These are phyloP conservation scores for Dorcoceras hygrometricum DNA, from an alignment of 257 asterid species.

Conservation along the genomic window DNA sequence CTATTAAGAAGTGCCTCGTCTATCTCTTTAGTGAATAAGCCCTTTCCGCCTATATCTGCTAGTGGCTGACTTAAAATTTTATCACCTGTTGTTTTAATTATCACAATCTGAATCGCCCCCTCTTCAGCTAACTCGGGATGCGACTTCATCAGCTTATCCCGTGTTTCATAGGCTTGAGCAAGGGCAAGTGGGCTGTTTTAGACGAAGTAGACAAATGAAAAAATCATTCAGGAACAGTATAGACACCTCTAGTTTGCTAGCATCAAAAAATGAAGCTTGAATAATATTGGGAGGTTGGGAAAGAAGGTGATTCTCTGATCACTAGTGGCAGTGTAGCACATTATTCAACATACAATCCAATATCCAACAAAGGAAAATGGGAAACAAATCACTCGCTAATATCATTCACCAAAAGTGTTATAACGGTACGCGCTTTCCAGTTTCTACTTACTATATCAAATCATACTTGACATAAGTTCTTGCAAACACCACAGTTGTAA, in stretches of 20 bases:
- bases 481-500: too few relatives aligned
- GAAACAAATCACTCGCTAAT: background rate
- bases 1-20: conserved; percentile 89
- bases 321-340: background rate
- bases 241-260: background rate
- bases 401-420: conserved; percentile 17
- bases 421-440: conserved; percentile 11
- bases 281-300: too few relatives aligned
- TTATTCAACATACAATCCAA: background rate
- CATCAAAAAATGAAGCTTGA: background rate
- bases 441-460: too few relatives aligned
- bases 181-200: conserved; percentile 96
- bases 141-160: conserved; percentile 60
- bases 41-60: conserved; percentile 99
- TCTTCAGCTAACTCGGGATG: conserved; percentile 90
- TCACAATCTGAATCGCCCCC: conserved; percentile 79
- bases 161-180: conserved; percentile 96
- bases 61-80: conserved; percentile 86
- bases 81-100: conserved; percentile 93
- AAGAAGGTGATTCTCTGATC: background rate
- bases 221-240: conserved; percentile 1
- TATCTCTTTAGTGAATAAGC: conserved; percentile 90
- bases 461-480: too few relatives aligned
- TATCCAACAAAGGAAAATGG: background rate
- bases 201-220: conserved; percentile 26